A percentile compares a stretch with the other conserved stretches of the same genome.
These are phyloP conservation scores for Podaxis carcinomalis DNA, from an alignment of 768 basidiomycete species.

Conservation along the genomic window DNA sequence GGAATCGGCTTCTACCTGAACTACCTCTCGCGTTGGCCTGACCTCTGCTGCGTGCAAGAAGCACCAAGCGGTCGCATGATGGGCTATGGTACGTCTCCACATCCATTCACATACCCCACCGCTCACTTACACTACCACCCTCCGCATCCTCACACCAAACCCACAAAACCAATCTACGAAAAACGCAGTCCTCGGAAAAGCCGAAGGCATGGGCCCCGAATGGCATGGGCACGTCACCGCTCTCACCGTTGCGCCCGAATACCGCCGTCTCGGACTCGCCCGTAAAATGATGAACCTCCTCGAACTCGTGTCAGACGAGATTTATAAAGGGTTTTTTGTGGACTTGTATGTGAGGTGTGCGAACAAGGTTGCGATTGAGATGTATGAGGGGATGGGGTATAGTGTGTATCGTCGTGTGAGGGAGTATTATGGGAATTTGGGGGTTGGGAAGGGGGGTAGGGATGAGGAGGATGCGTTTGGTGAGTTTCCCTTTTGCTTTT, in stretches of 20 bases:
- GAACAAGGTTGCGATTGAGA: slow-evolving; percentile 76
- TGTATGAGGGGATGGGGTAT: slow-evolving; percentile 94
- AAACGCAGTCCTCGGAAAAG: slow-evolving; percentile 83
- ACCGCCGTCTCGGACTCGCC: slow-evolving; percentile 84
- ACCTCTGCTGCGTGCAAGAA: slow-evolving; percentile 81
- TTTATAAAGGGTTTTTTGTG: slow-evolving; percentile 84
- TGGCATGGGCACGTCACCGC: slow-evolving; percentile 97
- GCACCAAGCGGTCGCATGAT: slow-evolving; percentile 81
- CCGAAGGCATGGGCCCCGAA: slow-evolving; percentile 70
- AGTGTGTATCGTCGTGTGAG: slow-evolving; percentile 87
- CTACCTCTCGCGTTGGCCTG: slow-evolving; percentile 90
- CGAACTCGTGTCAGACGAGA: slow-evolving; percentile 78
- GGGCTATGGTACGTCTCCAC: slow-evolving; percentile 74
- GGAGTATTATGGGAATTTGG: slow-evolving; percentile 84
- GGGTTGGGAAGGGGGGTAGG: slow-evolving; percentile 67
- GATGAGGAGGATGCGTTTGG: slow-evolving; percentile 92
- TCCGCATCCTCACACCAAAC: not conserved
- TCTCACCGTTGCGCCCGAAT: slow-evolving; percentile 90
- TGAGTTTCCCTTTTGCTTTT: slow-evolving; percentile 32
- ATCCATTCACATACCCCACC: not conserved
- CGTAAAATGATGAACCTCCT: slow-evolving; percentile 83
- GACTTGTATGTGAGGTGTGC: slow-evolving; percentile 94
- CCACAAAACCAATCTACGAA: not conserved
- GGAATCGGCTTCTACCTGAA: slow-evolving; percentile 83
- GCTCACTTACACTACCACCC: not conserved